Conservation (phyloP, 2,329 filamentous ascomycete genomes). For the Pseudocercospora macadamiae region DNA sequence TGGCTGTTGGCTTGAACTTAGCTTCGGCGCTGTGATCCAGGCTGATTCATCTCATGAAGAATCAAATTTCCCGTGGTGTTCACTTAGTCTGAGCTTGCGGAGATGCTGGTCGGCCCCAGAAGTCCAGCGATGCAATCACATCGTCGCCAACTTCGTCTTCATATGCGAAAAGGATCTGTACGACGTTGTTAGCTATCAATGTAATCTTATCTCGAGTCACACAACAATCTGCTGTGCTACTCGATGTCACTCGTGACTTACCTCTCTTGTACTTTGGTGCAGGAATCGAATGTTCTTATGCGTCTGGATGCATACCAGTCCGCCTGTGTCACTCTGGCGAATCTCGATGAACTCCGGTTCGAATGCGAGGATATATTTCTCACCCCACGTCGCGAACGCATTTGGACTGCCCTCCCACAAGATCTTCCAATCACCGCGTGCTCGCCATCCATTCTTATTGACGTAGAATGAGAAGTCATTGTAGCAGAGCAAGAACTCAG, state of each 20-base stretch:
- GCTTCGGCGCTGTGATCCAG: no score
- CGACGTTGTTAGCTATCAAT: conserved; percentile 19
- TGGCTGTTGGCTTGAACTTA: no score
- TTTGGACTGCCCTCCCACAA: conserved; percentile 95
- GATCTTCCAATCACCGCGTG: conserved; percentile 93
- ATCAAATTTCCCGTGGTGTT: no score
- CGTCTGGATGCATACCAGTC: conserved; percentile 89
- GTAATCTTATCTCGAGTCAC: neutral
- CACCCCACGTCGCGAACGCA: conserved; percentile 91
- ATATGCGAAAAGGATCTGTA: conserved; percentile 92
- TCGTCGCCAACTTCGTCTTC: conserved; percentile 95
- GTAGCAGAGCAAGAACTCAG: conserved; percentile 97
- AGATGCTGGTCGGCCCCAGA: conserved; percentile 66
- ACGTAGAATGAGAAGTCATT: conserved; percentile 99
- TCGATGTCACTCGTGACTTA: conserved; percentile 50
- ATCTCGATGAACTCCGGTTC: conserved; percentile 98
- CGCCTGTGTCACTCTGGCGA: conserved; percentile 89
- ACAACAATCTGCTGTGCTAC: neutral
- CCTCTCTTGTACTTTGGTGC: conserved; percentile 91
- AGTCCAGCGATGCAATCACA: conserved; percentile 91
- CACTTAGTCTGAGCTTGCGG: conserved; percentile 24
- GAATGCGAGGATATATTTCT: conserved; percentile 89
- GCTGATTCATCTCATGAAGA: no score
- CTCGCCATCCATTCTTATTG: conserved; percentile 96
- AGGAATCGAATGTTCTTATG: conserved; percentile 97